A percentile compares a stretch with the other conserved stretches of the same genome.
Conservation (phyloP, 2,329 filamentous ascomycete species). For the Fusarium nurragi region DNA sequence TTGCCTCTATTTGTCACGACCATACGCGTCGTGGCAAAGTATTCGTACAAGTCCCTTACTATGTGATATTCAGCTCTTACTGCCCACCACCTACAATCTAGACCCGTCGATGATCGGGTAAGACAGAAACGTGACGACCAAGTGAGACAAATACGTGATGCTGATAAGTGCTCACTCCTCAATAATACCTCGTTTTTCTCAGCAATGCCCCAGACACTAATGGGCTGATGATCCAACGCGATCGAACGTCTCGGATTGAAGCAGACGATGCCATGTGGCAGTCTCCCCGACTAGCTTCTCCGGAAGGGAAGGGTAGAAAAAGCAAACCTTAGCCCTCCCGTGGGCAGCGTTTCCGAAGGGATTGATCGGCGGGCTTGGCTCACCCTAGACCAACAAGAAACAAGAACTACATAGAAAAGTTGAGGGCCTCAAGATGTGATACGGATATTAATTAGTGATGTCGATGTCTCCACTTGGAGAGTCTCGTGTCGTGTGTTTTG, state of each 20-base stretch:
- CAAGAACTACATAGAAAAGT: neutral
- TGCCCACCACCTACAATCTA: neutral
- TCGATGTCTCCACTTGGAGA: neutral
- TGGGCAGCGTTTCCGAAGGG: slow-evolving; percentile 2
- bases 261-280: slow-evolving; percentile 39
- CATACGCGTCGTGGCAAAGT: slow-evolving; percentile 30
- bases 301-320: slow-evolving; percentile 2
- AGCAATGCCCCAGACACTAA: slow-evolving; percentile 9
- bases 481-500: neutral
- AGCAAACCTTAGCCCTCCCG: slow-evolving; percentile 24
- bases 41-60: neutral
- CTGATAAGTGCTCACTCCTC: neutral
- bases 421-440: slow-evolving; percentile 25
- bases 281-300: slow-evolving; percentile 10
- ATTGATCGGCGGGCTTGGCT: slow-evolving; percentile 24
- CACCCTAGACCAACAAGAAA: slow-evolving; percentile 25
- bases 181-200: slow-evolving; percentile 25
- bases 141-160: neutral
- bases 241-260: slow-evolving; percentile 9
- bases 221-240: slow-evolving; percentile 10
- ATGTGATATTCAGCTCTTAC: neutral
- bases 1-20: slow-evolving; percentile 20
- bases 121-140: neutral
- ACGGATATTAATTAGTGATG: neutral
- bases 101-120: slow-evolving; percentile 1